phyloP scores from a whole-genome alignment of 257 asterid species.

The Solanum piurae region DNA sequence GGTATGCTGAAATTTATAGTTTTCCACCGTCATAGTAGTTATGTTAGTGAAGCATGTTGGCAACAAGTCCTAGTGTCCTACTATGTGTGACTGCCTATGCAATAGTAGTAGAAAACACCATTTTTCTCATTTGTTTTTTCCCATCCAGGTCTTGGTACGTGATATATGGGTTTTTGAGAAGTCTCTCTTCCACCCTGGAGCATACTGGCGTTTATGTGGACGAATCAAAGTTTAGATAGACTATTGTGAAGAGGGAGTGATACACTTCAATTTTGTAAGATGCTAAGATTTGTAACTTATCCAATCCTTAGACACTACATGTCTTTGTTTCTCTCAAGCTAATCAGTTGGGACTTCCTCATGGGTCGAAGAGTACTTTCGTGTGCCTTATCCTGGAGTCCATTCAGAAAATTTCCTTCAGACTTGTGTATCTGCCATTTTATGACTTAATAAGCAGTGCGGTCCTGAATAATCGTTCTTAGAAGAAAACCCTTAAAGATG shows the following conservation, averaged over 20 bases:
- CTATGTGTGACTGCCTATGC: background rate
- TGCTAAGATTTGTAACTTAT: background rate
- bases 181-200: constrained; percentile 70
- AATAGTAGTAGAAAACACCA: background rate
- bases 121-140: background rate
- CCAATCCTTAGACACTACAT: background rate
- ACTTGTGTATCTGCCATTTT: background rate
- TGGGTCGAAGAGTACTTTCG: background rate
- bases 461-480: background rate
- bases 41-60: background rate
- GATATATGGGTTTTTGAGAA: constrained; percentile 96
- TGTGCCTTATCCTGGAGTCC: background rate
- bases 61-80: background rate
- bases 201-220: constrained; percentile 96
- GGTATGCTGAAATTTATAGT: background rate
- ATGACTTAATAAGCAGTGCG: background rate
- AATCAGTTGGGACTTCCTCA: background rate
- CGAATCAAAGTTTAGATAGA: constrained; percentile 45
- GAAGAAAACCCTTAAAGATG: background rate
- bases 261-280: background rate
- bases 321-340: background rate
- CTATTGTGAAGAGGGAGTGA: background rate
- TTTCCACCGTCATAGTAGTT: background rate
- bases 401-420: background rate
- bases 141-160: constrained; percentile 66